Percentiles rank a stretch among this genome's conserved stretches.
Conservation (phyloP, 495 filamentous ascomycete species). For the Amphirosellinia nigrospora region DNA sequence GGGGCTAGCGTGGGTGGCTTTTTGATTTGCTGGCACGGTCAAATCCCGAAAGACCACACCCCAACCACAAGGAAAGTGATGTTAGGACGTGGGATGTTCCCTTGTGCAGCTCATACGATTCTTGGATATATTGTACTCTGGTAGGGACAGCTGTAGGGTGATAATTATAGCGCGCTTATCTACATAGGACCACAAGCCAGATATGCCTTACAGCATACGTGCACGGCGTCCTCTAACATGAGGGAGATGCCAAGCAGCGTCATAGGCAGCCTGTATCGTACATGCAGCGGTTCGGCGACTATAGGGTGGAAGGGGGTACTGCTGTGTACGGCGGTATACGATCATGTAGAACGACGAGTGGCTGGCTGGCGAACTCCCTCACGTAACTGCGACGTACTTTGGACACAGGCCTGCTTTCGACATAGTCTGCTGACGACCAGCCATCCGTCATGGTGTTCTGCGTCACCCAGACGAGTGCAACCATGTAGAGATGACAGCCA, state of each 20-base stretch:
- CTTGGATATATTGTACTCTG: neutral
- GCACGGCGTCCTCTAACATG: neutral
- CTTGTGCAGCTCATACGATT: neutral
- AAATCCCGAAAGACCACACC: slow-evolving; percentile 39
- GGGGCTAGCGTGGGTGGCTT: slow-evolving; percentile 20
- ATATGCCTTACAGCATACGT: slow-evolving; percentile 5
- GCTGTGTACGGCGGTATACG: neutral
- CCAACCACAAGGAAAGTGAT: slow-evolving; percentile 33
- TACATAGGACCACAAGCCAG: neutral
- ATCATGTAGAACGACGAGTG: neutral
- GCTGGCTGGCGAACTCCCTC: slow-evolving; percentile 17
- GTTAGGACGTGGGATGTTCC: slow-evolving; percentile 13
- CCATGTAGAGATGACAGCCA: slow-evolving; percentile 1
- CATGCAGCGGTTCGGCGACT: slow-evolving; percentile 13
- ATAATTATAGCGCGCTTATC: slow-evolving; percentile 1
- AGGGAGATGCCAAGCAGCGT: slow-evolving; percentile 2
- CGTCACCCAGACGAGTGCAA: slow-evolving; percentile 19
- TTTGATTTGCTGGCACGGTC: slow-evolving; percentile 30
- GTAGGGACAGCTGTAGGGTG: neutral
- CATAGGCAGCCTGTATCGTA: neutral
- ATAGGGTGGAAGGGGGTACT: neutral
- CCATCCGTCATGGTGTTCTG: slow-evolving; percentile 10
- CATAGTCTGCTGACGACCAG: slow-evolving; percentile 11
- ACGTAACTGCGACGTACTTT: slow-evolving; percentile 17
- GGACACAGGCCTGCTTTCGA: slow-evolving; percentile 1